Percentiles rank a stretch among this genome's conserved stretches.
These are phyloP conservation scores for Pythium pyrilobum DNA, from an alignment of 352 stramenopile species.

Conservation along the genomic window DNA sequence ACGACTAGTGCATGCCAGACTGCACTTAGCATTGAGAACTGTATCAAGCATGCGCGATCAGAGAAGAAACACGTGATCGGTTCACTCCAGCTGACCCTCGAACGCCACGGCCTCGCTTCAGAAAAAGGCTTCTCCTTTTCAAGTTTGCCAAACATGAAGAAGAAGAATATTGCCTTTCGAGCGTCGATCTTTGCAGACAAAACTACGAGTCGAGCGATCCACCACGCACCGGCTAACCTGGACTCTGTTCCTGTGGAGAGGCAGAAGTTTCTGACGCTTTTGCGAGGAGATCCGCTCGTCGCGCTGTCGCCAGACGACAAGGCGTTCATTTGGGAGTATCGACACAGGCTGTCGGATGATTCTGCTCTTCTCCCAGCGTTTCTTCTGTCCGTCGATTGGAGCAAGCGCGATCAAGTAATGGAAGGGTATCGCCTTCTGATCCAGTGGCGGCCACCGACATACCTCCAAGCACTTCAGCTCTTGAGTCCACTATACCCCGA, in stretches of 20 bases:
- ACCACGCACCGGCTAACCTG: conserved; percentile 10
- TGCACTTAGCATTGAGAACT: conserved; percentile 74
- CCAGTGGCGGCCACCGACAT: conserved; percentile 73
- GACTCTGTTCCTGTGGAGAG: conserved; percentile 31
- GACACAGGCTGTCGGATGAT: conserved; percentile 49
- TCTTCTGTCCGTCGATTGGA: conserved; percentile 83
- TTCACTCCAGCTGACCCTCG: conserved; percentile 37
- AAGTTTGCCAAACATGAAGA: conserved; percentile 39
- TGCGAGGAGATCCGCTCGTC: conserved; percentile 64
- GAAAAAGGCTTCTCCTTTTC: conserved; percentile 56
- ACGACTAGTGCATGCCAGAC: conserved; percentile 29
- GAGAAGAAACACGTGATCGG: conserved; percentile 34
- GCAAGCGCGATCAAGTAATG: conserved; percentile 63
- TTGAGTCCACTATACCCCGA: conserved; percentile 83
- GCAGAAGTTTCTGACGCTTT: conserved; percentile 36
- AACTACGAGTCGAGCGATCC: background rate
- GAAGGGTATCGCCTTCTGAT: conserved; percentile 78
- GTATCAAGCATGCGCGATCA: conserved; percentile 26
- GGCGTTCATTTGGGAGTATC: conserved; percentile 68
- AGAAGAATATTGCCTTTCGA: conserved; percentile 50
- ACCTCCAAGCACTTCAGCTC: conserved; percentile 84
- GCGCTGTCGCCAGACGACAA: conserved; percentile 52
- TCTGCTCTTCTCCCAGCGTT: conserved; percentile 81
- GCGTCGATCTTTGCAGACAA: conserved; percentile 66
- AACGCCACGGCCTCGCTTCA: conserved; percentile 29